A percentile compares a stretch with the other conserved stretches of the same genome.
phyloP scores from a whole-genome alignment of 257 asterid species.

The Gentiana straminea region DNA sequence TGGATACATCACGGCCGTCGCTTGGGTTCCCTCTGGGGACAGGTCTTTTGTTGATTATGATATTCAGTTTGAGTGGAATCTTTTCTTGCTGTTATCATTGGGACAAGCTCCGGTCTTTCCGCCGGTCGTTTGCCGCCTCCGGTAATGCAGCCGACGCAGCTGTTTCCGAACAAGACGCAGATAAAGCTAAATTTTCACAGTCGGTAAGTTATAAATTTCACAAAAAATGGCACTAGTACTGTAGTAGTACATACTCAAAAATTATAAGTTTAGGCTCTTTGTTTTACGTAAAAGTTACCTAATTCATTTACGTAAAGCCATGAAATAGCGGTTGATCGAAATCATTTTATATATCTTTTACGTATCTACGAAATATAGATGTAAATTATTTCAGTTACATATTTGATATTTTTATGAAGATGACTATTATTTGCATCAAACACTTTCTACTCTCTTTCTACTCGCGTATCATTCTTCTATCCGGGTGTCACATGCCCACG shows the following conservation, averaged over 20 bases:
- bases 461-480: no score
- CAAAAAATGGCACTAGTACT: no score
- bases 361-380: no score
- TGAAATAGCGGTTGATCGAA: no score
- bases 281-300: neutral
- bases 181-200: slow-evolving; percentile 33
- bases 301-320: neutral
- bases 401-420: no score
- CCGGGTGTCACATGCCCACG: no score
- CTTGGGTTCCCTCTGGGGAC: slow-evolving; percentile 88
- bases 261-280: no score
- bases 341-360: no score
- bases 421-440: no score
- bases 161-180: slow-evolving; percentile 16
- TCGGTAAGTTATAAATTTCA: slow-evolving; percentile 23
- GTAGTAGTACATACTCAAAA: no score
- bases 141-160: slow-evolving; percentile 18
- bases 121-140: slow-evolving; percentile 22
- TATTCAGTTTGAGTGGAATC: slow-evolving; percentile 78
- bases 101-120: slow-evolving; percentile 71
- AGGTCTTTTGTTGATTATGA: slow-evolving; percentile 58
- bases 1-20: slow-evolving; percentile 60
- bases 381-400: no score
- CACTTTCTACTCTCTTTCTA: no score
- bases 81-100: slow-evolving; percentile 95